These are phyloP conservation scores for Cladophialophora carrionii DNA, from an alignment of 2,329 filamentous ascomycete genomes.

Conservation along the genomic window DNA sequence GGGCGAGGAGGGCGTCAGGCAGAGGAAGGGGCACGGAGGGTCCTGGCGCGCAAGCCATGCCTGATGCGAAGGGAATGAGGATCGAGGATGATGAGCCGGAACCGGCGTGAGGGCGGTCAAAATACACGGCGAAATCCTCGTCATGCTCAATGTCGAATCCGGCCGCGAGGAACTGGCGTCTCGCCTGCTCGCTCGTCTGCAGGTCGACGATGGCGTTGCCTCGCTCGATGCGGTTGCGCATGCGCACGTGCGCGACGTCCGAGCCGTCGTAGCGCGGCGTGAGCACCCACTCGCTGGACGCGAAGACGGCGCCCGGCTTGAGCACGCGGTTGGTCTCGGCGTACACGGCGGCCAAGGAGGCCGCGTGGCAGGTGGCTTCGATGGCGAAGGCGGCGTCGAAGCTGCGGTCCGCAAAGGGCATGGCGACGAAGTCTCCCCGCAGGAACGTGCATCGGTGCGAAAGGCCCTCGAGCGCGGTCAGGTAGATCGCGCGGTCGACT, in stretches of 20 bases:
- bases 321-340: slow-evolving; percentile 40
- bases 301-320: slow-evolving; percentile 40
- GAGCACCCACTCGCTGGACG: slow-evolving; percentile 42
- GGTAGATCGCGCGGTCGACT: slow-evolving; percentile 37
- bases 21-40: neutral
- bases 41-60: neutral
- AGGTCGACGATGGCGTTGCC: slow-evolving; percentile 41
- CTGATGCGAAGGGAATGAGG: neutral
- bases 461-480: slow-evolving; percentile 29
- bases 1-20: neutral
- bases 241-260: slow-evolving; percentile 36
- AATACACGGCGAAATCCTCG: slow-evolving; percentile 39
- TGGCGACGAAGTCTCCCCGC: slow-evolving; percentile 39
- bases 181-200: slow-evolving; percentile 34
- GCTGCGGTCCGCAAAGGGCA: slow-evolving; percentile 38
- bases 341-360: slow-evolving; percentile 39
- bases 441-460: slow-evolving; percentile 35
- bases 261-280: slow-evolving; percentile 39
- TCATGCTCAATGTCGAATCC: slow-evolving; percentile 40
- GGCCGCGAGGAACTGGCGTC: slow-evolving; percentile 35
- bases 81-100: neutral
- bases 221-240: slow-evolving; percentile 40
- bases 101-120: slow-evolving; percentile 15
- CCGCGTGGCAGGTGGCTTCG: slow-evolving; percentile 42
- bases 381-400: slow-evolving; percentile 43